These are phyloP conservation scores for Ehretia macrophylla DNA, from an alignment of 257 asterid genomes.

Conservation along the genomic window DNA sequence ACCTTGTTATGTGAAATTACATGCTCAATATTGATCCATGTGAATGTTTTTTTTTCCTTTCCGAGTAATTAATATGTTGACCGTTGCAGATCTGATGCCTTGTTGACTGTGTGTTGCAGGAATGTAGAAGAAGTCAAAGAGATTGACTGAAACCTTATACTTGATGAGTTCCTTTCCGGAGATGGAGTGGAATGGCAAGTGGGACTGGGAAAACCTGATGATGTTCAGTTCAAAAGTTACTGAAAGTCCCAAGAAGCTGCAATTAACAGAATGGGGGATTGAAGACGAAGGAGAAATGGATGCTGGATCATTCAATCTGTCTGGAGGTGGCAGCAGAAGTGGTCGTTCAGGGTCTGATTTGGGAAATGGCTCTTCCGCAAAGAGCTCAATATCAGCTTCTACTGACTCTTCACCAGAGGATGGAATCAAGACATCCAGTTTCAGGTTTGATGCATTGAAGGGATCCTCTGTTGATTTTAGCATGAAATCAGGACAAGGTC, in stretches of 20 bases:
- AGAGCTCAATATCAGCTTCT: constrained; percentile 77
- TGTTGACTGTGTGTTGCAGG: constrained; percentile 18
- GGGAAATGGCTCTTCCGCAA: constrained; percentile 60
- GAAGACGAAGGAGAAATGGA: constrained; percentile 60
- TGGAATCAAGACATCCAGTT: constrained; percentile 34
- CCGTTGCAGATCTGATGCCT: constrained; percentile 23
- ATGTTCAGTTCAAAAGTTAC: constrained; percentile 46
- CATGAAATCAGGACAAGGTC: constrained; percentile 40
- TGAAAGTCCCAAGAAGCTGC: constrained; percentile 58
- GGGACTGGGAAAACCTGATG: constrained; percentile 68
- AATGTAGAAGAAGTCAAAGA: too few relatives aligned
- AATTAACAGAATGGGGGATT: constrained; percentile 61
- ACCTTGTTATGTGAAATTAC: neutral
- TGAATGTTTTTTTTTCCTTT: neutral
- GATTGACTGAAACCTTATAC: too few relatives aligned
- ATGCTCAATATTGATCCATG: neutral
- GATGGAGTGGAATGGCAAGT: constrained; percentile 78
- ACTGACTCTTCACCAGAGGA: constrained; percentile 54
- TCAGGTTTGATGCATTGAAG: constrained; percentile 35
- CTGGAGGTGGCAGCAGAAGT: constrained; percentile 44
- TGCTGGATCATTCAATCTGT: constrained; percentile 58
- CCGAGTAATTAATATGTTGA: neutral
- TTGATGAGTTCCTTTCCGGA: constrained; percentile 32
- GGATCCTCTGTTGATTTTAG: constrained; percentile 27
- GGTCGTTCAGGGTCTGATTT: constrained; percentile 62